Evolutionary conservation across 1,284 basidiomycete species (phyloP).

Genomic region (Ceratobasidium sp.): DNA sequence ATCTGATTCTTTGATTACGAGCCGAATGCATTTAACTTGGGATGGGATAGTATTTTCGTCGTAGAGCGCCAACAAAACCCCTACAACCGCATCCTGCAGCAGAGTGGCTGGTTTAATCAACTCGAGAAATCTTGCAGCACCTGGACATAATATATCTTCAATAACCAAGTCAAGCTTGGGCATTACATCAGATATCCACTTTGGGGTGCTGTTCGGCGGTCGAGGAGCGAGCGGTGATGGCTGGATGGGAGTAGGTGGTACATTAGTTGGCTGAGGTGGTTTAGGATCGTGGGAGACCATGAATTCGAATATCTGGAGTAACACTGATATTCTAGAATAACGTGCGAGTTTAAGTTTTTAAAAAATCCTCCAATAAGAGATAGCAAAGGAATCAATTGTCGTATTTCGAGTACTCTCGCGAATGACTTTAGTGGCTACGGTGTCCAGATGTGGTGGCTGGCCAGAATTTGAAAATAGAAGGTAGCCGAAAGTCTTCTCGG

Average conservation of each 20-base stretch:
- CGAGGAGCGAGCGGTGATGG: constrained; percentile 5
- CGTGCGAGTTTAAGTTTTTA: neutral
- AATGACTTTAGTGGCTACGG: too few species aligned
- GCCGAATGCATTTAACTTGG: constrained; percentile 6
- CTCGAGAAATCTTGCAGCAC: constrained; percentile 9
- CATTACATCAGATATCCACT: constrained; percentile 21
- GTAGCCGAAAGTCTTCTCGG: too few species aligned
- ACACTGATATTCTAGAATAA: neutral
- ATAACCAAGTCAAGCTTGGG: constrained; percentile 28
- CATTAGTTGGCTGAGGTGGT: constrained; percentile 31
- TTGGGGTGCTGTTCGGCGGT: constrained; percentile 7
- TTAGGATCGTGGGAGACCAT: constrained; percentile 35
- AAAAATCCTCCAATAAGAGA: neutral
- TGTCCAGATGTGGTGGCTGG: too few species aligned
- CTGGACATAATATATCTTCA: constrained; percentile 24
- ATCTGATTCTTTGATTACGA: constrained; percentile 26
- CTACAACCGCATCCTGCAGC: constrained; percentile 22
- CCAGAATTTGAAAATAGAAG: too few species aligned
- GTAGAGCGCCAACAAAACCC: constrained; percentile 20
- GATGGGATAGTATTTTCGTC: constrained; percentile 14
- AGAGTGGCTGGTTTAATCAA: constrained; percentile 13
- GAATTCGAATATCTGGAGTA: neutral
- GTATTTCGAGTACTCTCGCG: too few species aligned
- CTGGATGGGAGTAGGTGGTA: constrained; percentile 2
- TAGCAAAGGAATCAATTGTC: too few species aligned